Percentiles rank a stretch among this genome's conserved stretches.
These are phyloP conservation scores for Voacanga thouarsii DNA, from an alignment of 257 asterid genomes.

Conservation along the genomic window DNA sequence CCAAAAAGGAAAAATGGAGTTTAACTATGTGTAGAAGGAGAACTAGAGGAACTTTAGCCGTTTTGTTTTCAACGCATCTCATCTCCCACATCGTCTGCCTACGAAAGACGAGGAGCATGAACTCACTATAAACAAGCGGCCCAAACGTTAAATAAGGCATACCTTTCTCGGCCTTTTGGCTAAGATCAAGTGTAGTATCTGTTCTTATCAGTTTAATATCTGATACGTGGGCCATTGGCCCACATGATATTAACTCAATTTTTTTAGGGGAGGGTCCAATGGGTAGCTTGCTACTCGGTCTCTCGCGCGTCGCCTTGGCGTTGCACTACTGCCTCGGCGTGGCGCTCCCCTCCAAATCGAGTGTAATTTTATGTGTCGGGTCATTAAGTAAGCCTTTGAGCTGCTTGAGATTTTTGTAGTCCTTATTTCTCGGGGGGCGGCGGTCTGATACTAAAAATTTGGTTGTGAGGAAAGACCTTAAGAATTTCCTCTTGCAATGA, in stretches of 20 bases:
- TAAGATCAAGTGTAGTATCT: conserved; percentile 58
- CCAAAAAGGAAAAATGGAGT: too few species aligned
- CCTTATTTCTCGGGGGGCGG: too few species aligned
- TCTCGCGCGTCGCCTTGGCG: background rate
- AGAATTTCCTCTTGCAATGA: conserved; percentile 38
- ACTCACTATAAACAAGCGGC: background rate
- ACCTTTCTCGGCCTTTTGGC: conserved; percentile 64
- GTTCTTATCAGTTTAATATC: conserved; percentile 50
- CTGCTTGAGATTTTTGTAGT: too few species aligned
- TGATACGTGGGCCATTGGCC: conserved; percentile 29
- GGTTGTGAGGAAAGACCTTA: conserved; percentile 38
- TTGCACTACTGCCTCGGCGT: conserved; percentile 1
- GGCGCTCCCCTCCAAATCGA: conserved; percentile 17
- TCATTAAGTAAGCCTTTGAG: too few species aligned
- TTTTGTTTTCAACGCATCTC: background rate
- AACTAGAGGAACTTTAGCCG: too few species aligned
- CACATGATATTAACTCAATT: conserved; percentile 4
- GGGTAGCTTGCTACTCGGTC: background rate
- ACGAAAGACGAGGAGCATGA: background rate
- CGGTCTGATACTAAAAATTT: too few species aligned
- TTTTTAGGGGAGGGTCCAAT: background rate
- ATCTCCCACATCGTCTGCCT: background rate
- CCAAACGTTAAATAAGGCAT: too few species aligned
- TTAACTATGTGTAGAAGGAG: too few species aligned
- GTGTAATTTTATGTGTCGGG: background rate